phyloP scores from a whole-genome alignment of 768 basidiomycete species.

The Chalciporus chontae region DNA sequence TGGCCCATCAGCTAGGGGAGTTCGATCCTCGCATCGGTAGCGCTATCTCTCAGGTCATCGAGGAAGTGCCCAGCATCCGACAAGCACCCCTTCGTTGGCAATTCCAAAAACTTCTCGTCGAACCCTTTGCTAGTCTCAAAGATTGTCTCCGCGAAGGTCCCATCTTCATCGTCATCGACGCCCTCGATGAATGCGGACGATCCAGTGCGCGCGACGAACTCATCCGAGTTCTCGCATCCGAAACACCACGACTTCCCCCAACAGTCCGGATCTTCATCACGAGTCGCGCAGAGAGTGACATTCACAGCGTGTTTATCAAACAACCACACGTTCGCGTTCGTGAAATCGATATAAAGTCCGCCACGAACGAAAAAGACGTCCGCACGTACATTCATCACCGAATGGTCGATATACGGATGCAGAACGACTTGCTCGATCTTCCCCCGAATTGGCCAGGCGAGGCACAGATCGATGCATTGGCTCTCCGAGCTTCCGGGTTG shows the following conservation, averaged over 20 bases:
- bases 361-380: constrained; percentile 24
- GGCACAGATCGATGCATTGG: constrained; percentile 12
- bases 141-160: constrained; percentile 24
- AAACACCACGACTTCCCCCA: constrained; percentile 13
- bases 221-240: constrained; percentile 25
- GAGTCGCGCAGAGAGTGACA: constrained; percentile 32
- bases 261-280: constrained; percentile 32
- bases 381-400: constrained; percentile 23
- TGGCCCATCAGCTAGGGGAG: constrained; percentile 33
- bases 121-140: constrained; percentile 22
- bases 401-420: constrained; percentile 23
- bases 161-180: constrained; percentile 33
- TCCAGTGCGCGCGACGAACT: constrained; percentile 25
- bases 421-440: constrained; percentile 27
- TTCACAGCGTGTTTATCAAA: constrained; percentile 14
- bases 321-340: constrained; percentile 11
- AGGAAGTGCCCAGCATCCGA: constrained; percentile 26
- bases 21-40: constrained; percentile 30
- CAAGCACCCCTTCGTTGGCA: constrained; percentile 29
- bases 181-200: constrained; percentile 33
- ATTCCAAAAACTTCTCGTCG: constrained; percentile 33
- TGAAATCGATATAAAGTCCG: constrained; percentile 27
- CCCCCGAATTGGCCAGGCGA: constrained; percentile 31
- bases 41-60: constrained; percentile 24
- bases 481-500: constrained; percentile 29